Conservation (phyloP, 306 rosid genomes). For the Parietaria judaica region DNA sequence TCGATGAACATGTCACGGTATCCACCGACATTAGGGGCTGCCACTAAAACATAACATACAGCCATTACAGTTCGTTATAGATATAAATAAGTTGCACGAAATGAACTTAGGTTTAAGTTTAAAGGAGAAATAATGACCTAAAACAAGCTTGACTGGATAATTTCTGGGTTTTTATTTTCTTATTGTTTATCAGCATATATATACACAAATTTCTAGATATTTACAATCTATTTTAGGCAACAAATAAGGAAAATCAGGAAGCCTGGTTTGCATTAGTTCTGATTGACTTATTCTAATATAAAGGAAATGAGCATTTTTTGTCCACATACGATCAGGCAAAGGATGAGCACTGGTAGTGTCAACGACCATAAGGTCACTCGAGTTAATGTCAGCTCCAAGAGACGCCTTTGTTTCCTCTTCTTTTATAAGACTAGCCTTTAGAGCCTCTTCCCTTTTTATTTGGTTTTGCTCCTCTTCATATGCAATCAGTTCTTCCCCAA, state of each 20-base stretch:
- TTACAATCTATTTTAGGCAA: too few species aligned
- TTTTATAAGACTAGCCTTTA: conserved; percentile 74
- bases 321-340: conserved; percentile 49
- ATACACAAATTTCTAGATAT: too few species aligned
- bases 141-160: not conserved
- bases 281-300: not conserved
- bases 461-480: conserved; percentile 92
- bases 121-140: not conserved
- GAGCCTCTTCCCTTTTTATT: conserved; percentile 78
- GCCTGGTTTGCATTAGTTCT: too few species aligned
- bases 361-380: conserved; percentile 66
- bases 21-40: conserved; percentile 47
- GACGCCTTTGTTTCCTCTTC: conserved; percentile 77
- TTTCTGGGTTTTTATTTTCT: not conserved
- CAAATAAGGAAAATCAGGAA: too few species aligned
- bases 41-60: conserved; percentile 27
- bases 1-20: conserved; percentile 62
- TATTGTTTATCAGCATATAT: too few species aligned
- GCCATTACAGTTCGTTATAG: conserved; percentile 20
- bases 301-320: not conserved
- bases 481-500: conserved; percentile 87
- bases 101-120: not conserved
- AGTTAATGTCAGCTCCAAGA: conserved; percentile 42
- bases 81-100: not conserved
- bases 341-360: conserved; percentile 47